Percentiles rank a stretch among this genome's conserved stretches.
These are phyloP conservation scores for Lojkania enalia DNA, from an alignment of 2,329 filamentous ascomycete genomes.

Conservation along the genomic window DNA sequence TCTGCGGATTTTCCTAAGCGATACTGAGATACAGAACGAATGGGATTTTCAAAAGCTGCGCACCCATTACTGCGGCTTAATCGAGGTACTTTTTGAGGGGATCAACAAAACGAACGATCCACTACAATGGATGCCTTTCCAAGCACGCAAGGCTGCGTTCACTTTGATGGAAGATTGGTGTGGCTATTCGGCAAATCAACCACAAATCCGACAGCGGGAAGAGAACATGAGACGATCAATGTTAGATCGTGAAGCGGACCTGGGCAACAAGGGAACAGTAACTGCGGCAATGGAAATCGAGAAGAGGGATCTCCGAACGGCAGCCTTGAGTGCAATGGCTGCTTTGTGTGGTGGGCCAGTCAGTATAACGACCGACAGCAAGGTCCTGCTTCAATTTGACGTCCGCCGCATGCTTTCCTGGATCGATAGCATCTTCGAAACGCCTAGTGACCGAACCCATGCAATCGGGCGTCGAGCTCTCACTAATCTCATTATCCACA, in stretches of 20 bases:
- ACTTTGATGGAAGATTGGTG: constrained; percentile 99
- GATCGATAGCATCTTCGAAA: constrained; percentile 94
- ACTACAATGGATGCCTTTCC: constrained; percentile 95
- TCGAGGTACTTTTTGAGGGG: constrained; percentile 90
- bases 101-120: constrained; percentile 85
- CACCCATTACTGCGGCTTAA: constrained; percentile 89
- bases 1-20: constrained; percentile 90
- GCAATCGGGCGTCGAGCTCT: constrained; percentile 85
- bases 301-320: constrained; percentile 86
- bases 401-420: constrained; percentile 89
- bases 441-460: constrained; percentile 88
- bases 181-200: constrained; percentile 90
- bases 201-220: constrained; percentile 78
- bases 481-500: constrained; percentile 87
- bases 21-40: constrained; percentile 90
- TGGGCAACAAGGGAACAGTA: constrained; percentile 74
- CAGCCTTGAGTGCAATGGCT: constrained; percentile 93
- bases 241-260: constrained; percentile 73
- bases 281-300: constrained; percentile 96
- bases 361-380: constrained; percentile 84
- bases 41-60: constrained; percentile 91
- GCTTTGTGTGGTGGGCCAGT: constrained; percentile 83
- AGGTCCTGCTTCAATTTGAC: constrained; percentile 87
- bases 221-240: constrained; percentile 85
- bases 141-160: constrained; percentile 92